Base-by-base conservation (phyloP, 306 rosid genomes). In the Corylus americana region DNA sequence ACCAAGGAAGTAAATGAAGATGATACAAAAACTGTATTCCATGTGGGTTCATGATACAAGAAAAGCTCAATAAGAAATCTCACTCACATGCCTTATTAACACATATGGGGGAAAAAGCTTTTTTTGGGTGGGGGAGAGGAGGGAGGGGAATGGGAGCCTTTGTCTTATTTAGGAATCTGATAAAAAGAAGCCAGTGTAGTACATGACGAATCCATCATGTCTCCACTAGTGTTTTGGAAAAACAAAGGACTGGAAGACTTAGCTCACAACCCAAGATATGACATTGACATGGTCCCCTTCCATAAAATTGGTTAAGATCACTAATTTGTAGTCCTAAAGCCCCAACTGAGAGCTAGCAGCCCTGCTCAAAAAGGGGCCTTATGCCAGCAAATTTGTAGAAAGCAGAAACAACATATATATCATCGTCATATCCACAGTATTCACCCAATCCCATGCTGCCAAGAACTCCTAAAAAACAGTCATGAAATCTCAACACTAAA, bases 1-100 rank as follows among this genome's bases (percentile, higher is more conserved):
- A 53, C 3, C 42, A 70, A 76, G 71, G 82, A 82, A 37, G 67
- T 22, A 61, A 77, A 78, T 31, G 5, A 59, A 53, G 35, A 57
- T 44, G 42, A 16, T 54, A 2, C 27, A 11, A 74, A 47, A 47
- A 25, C 22, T 4, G 1, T 61, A 7, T 54, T 51, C 44, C 9
- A 22, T 47, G 44, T 35, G 35, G 20, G 31, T 50, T 59, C 20
- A 29, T 57, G 51, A 61, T 18, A 55, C 62, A 81, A 35, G 57
- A 25, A 75, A 39, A 39, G 27, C 10, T 25, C 11, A 70, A 70
- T 37, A 25, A 31, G 17, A 35, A n/a, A 35, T 22, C 77, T 58
- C 16, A 4, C 64, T 62, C 11, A 31, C 39, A 39, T 63, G 39
- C 29, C 25, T 55, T n/a, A 9, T 55, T 22, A 64, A 25, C 66